These are phyloP conservation scores for Canavalia gladiata DNA, from an alignment of 306 rosid genomes.

Conservation along the genomic window DNA sequence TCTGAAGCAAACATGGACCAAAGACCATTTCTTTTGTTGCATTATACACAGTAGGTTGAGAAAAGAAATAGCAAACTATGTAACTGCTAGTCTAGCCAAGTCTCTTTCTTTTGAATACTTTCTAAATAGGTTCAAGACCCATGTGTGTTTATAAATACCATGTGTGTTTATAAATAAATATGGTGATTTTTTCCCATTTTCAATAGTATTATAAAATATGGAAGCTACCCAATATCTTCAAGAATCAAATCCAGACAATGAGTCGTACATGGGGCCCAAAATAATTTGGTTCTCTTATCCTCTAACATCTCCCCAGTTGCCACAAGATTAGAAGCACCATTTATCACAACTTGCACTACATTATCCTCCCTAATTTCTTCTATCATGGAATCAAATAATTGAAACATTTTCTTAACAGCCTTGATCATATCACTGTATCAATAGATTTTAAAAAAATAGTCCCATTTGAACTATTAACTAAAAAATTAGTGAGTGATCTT, in stretches of 20 bases:
- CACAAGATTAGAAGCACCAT: too few relatives aligned
- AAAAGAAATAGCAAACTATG: slow-evolving; percentile 18
- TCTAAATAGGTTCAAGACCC: neutral
- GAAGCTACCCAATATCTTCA: neutral
- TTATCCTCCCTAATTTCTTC: neutral
- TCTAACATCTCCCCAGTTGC: neutral
- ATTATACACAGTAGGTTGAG: neutral
- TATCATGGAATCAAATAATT: neutral
- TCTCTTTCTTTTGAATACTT: neutral
- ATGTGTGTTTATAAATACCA: neutral
- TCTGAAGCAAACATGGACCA: too few relatives aligned
- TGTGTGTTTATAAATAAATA: neutral
- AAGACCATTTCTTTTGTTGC: too few relatives aligned
- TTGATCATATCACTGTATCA: too few relatives aligned
- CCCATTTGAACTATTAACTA: too few relatives aligned
- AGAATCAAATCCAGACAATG: too few relatives aligned
- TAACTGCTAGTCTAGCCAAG: slow-evolving; percentile 13
- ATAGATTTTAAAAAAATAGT: too few relatives aligned
- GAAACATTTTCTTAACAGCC: neutral
- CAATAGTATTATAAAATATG: neutral
- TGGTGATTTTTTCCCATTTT: neutral
- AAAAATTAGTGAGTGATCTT: too few relatives aligned
- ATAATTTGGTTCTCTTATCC: neutral
- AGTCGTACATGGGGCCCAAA: neutral
- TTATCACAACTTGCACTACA: too few relatives aligned